Evolutionary conservation across 805 yeast species (phyloP), one percentile per base, ranked within the genome.

Genomic region (Starmerella etchellsii): DNA sequence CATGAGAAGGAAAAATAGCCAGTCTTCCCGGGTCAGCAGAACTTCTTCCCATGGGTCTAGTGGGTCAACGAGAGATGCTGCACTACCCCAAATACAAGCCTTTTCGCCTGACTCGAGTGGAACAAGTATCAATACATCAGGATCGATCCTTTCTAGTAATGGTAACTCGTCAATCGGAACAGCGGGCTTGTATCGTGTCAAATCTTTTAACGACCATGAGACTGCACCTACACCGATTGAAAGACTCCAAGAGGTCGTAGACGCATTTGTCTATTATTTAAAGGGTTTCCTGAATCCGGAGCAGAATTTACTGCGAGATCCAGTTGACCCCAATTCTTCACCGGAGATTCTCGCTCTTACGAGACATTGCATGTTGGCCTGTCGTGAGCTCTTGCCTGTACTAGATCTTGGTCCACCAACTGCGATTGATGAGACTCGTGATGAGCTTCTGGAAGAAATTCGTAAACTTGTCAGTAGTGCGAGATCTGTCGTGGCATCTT

Each of bases 281-380:
- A 54, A 57, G 25, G 46, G 54, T 6, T 63, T 61, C 42, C 43
- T 59, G 24, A 58, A 56, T 38, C 51, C 57, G 18, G 41, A 51
- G 36, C 36, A 52, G 11, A 16, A 10, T 10, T 40, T 58, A 23
- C 54, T 54, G 22, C 39, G 50, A 14, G 59, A 56, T 37, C 54
- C 60, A 16, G 46, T 55, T 4, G 15, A 34, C 19, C 47, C 45
- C 1, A 27, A 31, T n/a, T 41, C 47, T 8, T 55, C 61, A 4
- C 50, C 58, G 16, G 51, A 53, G 2, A 57, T 63, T 22, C 54
- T 63, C 27, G 44, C 53, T 36, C 55, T 56, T 36, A 61, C 66
- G 4, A 52, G 66, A 11, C 62, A 58, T 40, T 54, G 63, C 29
- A 63, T 63, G 59, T 56, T 61, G 18, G 63, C 64, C 2, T 59